Evolutionary conservation across 345 rosid species (phyloP), one percentile per base, ranked within the genome.

Genomic region (Litchi chinensis): DNA sequence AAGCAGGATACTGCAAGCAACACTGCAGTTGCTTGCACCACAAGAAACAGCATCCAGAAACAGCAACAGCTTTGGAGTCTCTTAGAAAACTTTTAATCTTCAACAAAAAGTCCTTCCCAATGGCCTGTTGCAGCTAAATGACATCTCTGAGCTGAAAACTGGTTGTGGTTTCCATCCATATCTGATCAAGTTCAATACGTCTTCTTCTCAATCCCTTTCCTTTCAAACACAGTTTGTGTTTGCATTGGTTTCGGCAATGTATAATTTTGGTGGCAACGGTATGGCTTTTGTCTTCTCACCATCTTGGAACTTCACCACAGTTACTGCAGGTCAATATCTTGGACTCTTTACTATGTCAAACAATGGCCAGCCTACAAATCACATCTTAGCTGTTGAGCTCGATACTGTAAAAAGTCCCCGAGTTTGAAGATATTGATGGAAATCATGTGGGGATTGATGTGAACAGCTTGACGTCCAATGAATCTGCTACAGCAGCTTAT

Each of bases 381-480:
- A 83, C 15, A 77, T 93, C 24, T 71, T 91, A 2, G 88, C 88
- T 0, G 79, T 89, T 16, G 93, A 91, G 81, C 77, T 91, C 18
- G 92, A 91, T 70, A 86, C 92, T 0, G 79, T 87, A 7, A 32
- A 13, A 0, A 87, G 71, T 69, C 81, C n/a, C 50, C 6, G 92
- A 93, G 63, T 83, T 87, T 39, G 59, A 68, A 0, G 92, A 90
- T 74, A 83, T 81, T 13, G 46, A 88, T 21, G 83, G 68, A 43
- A 90, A 91, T 16, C 97, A 89, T 43, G 91, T 89, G 6, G 91
- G 91, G 9, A 81, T 90, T 6, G 91, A 92, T 72, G 52, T 92
- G 67, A 89, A 86, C 40, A 78, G 83, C 22, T 68, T 90, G 40
- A 9, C 0, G 11, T 91, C 97, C 6, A 16, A 43, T 2, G 43